Evolutionary conservation across 1,139 yeast genomes (phyloP).

Genomic region (Geotrichum siamense): DNA sequence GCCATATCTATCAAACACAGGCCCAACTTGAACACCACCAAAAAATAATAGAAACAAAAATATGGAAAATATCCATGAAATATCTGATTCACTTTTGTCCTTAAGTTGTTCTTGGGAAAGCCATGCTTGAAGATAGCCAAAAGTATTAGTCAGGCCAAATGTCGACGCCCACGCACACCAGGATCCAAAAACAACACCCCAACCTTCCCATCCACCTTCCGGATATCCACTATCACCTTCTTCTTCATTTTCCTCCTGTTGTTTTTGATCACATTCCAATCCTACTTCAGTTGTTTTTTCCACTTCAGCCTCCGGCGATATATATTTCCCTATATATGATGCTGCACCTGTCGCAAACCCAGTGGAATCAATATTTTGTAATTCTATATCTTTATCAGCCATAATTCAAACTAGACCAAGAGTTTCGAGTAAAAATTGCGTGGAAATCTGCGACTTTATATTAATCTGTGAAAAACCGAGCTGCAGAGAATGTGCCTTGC

Average conservation of each 20-base stretch:
- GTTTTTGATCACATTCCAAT: neutral
- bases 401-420: neutral
- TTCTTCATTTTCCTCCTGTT: neutral
- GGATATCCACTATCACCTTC: too few species aligned
- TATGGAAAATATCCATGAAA: slow-evolving; percentile 60
- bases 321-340: neutral
- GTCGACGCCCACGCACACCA: slow-evolving; percentile 53
- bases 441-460: too few species aligned
- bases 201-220: slow-evolving; percentile 55
- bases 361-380: neutral
- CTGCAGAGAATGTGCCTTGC: too few species aligned
- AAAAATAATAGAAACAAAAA: slow-evolving; percentile 50
- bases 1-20: slow-evolving; percentile 46
- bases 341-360: neutral
- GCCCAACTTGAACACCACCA: slow-evolving; percentile 55
- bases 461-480: too few species aligned
- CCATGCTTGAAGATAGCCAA: slow-evolving; percentile 57
- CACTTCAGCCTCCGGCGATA: neutral
- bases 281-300: neutral
- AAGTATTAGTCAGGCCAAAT: slow-evolving; percentile 54
- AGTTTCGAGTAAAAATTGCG: too few species aligned
- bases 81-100: slow-evolving; percentile 38
- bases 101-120: slow-evolving; percentile 45
- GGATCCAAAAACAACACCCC: slow-evolving; percentile 54
- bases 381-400: neutral